Base-by-base conservation (phyloP, 371 early-diverging fungal genomes). In the Apophysomyces trapeziformis region DNA sequence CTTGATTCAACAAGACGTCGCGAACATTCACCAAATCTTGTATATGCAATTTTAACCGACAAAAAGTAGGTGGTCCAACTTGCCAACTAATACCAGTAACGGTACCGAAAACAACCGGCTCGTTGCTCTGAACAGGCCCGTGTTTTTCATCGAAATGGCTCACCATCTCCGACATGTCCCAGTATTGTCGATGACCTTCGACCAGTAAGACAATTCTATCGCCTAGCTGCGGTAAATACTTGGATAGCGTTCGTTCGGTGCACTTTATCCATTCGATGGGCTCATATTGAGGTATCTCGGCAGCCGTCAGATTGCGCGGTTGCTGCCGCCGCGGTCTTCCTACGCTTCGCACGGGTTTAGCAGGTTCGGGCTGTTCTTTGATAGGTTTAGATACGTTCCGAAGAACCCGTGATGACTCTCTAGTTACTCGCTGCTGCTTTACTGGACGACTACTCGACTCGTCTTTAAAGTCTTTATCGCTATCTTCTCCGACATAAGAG, bases 51-150 rank as follows among this genome's bases (percentile, higher is more conserved):
- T 78, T 89, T 11, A 89, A 67, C 5, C 84, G 85, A 67, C 91
- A 91, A 69, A 77, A 89, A 0, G 89, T 80, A 13, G 91, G 92
- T 6, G 90, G 91, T 0, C 92, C 92, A 6, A 90, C 89, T n/a
- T 79, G 77, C 80, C 89, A 92, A 13, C 72, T 79, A 65, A 89
- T 78, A n/a, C 80, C 69, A 1, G 68, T 70, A 7, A 92, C 82
- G 14, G 79, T 79, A 8, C 85, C 89, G 75, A 87, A 90, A 4
- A 78, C 79, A 0, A 87, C 87, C 36, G 88, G 75, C 5, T 88
- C 73, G n/a, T 63, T 61, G 0, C 78, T 67, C 6, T 76, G 72
- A 36, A 75, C 79, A 0, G 89, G 88, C 12, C 87, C 85, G 21
- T 85, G 74, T 60, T 80, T 80, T 0, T 82, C 78, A 63, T 85